Evolutionary conservation across 441 rosid genomes (phyloP), one percentile per base, ranked within the genome.

Genomic region (Populus hybrid): DNA sequence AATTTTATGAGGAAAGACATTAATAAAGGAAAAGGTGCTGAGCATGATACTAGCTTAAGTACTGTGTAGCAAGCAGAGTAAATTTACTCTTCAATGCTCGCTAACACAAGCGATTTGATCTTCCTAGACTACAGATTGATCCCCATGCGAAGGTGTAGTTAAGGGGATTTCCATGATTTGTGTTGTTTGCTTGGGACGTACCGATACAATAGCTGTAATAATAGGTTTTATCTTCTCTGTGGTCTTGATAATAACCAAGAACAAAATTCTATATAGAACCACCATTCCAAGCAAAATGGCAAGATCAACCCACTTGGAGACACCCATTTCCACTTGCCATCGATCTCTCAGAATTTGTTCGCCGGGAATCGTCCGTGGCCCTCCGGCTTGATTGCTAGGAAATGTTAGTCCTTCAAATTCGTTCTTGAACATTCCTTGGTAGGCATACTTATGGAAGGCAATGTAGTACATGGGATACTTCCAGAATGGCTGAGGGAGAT

Each of bases 281-380:
- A 86, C 79, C 93, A 90, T 88, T 18, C 87, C 86, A 0, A 87
- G 28, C 78, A 90, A 82, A 31, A 83, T 64, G 1, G 29, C 80
- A 64, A 90, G 85, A 84, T 90, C 88, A 67, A 86, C 87, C 90
- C 90, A 87, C 80, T 90, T 90, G 5, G 93, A 87, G 72, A 85
- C 81, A 9, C 80, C 82, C 87, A 77, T 72, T 65, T 90, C 84
- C 29, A 88, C 68, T 29, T 86, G 77, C 87, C 87, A 90, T 3
- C 3, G 73, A 14, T 68, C 69, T 69, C 78, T 84, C 83, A 90
- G 56, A 74, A 90, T 71, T 4, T 69, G 69, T 64, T 83, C 88
- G 2, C 90, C 90, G 29, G 4, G 40, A 0, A 75, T 6, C 29
- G 23, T 59, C 24, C 1, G 64, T 8, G 23, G 45, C 77, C 66